Evolutionary conservation across 768 basidiomycete genomes (phyloP).

Genomic region (Xerocomus brunneocitrinus): DNA sequence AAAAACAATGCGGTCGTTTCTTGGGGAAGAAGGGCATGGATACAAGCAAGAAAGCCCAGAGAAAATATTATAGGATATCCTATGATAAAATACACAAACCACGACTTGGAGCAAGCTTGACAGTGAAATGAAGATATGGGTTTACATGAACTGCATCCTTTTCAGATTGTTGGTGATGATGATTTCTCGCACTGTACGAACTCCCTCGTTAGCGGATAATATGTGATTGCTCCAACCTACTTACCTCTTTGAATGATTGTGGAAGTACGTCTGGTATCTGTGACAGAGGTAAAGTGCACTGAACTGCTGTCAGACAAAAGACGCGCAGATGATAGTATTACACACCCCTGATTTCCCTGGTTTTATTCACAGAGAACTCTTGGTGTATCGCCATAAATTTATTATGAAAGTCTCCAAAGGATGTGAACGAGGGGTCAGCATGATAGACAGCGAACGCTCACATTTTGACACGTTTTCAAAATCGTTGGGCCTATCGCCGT

Average conservation of each 20-base stretch:
- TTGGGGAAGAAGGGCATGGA: constrained; percentile 11
- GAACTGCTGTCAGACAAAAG: constrained; percentile 9
- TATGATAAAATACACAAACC: constrained; percentile 15
- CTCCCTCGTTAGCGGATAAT: constrained; percentile 1
- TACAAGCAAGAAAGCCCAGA: constrained; percentile 13
- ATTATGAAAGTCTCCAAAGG: constrained; percentile 57
- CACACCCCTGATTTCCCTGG: constrained; percentile 71
- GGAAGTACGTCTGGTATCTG: constrained; percentile 69
- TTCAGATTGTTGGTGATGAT: constrained; percentile 64
- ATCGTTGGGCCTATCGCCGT: constrained; percentile 75
- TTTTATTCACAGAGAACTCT: constrained; percentile 60
- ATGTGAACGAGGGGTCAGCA: not conserved
- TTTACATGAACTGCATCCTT: constrained; percentile 41
- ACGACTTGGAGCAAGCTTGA: constrained; percentile 8
- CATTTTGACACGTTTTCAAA: constrained; percentile 73
- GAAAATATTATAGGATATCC: constrained; percentile 15
- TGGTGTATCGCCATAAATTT: constrained; percentile 73
- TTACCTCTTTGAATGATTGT: constrained; percentile 71
- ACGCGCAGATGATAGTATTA: not conserved
- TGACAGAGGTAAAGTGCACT: constrained; percentile 81
- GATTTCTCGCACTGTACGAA: constrained; percentile 56
- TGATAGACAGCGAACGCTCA: constrained; percentile 31
- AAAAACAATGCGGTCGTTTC: constrained; percentile 12
- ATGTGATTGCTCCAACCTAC: constrained; percentile 17
- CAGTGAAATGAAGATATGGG: not conserved